Evolutionary conservation across 208 protist species (phyloP), one percentile per base, ranked within the genome.

Genomic region (Wallacemonas sp.): DNA sequence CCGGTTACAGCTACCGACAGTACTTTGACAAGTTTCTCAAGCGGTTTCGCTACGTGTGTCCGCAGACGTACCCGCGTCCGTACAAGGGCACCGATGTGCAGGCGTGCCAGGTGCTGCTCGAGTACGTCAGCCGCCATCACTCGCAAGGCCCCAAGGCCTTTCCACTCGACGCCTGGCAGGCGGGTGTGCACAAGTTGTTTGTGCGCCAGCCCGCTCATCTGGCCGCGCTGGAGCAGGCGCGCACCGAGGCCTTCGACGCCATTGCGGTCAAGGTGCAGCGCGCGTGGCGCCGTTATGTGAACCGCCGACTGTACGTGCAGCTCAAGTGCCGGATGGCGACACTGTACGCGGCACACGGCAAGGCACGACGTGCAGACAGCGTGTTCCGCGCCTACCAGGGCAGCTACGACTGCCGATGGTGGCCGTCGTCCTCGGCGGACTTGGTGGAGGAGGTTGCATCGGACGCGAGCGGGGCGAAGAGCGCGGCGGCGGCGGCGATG

Each of bases 131-230:
- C 36, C 22, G 41, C 3, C 48, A 74, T 2, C 52, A 38, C 33
- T 44, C 50, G 29, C 50, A 38, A 3, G 72, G 46, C 26, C 52
- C 33, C 55, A 65, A 2, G 8, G 57, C 32, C 14, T 61, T 74
- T 23, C 70, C 72, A 41, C 41, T 46, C n/a, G 76, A 62, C 23
- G 87, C 66, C 69, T 96, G 65, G 75, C 75, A 81, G 77, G 66
- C 98, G 12, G 96, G 97, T 23, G 73, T 84, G 39, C 97, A 87
- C 16, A 99, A 99, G 65, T 72, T 99, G 10, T 99, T 99, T 67
- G 90, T 99, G 33, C 83, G 96, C 29, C 83, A 90, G 29, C 97
- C 97, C 14, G 84, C 97, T 57, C 92, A 96, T 46, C 70, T 98
- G 1, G 88, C 90, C 52, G 39, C 78, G 2, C 65, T 98, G 2